These are phyloP conservation scores for Trichoderma asperelloides DNA, from an alignment of 495 filamentous ascomycete species.

Conservation along the genomic window DNA sequence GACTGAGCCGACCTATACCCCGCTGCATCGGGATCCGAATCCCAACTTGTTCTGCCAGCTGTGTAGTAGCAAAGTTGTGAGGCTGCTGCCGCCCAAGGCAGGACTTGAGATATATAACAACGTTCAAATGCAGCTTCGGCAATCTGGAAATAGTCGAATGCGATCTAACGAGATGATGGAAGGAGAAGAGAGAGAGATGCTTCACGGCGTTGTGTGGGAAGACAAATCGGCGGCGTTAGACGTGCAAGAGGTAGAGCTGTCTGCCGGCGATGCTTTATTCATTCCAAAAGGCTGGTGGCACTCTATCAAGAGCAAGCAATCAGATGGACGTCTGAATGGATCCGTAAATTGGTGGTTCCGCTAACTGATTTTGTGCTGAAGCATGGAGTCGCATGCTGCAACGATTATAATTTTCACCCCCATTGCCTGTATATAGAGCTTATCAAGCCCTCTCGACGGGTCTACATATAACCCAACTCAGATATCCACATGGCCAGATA, in stretches of 20 bases:
- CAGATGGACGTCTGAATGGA: conserved; percentile 23
- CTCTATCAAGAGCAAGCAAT: conserved; percentile 60
- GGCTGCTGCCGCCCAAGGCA: conserved; percentile 53
- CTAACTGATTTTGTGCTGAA: conserved; percentile 13
- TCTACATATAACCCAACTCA: conserved; percentile 41
- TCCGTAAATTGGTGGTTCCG: conserved; percentile 92
- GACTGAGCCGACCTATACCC: conserved; percentile 73
- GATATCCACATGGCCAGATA: conserved; percentile 39
- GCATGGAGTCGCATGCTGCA: no score
- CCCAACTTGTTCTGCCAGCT: conserved; percentile 89
- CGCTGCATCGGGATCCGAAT: conserved; percentile 87
- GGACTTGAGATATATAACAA: conserved; percentile 53
- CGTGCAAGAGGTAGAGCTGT: conserved; percentile 43
- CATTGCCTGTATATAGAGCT: background rate
- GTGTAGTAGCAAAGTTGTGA: conserved; percentile 59
- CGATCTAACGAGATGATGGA: conserved; percentile 91
- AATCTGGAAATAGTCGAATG: conserved; percentile 44
- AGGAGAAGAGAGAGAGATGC: conserved; percentile 52
- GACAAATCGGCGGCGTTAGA: conserved; percentile 19
- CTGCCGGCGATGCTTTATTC: conserved; percentile 66
- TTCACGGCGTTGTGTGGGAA: conserved; percentile 67
- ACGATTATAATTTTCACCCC: no score
- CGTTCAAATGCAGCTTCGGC: conserved; percentile 42
- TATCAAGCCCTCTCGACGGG: background rate
- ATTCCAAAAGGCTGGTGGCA: conserved; percentile 97